Percentiles rank a stretch among this genome's conserved stretches.
Evolutionary conservation across 2,329 filamentous ascomycete species (phyloP).

Genomic region (Xylariaceae sp.): DNA sequence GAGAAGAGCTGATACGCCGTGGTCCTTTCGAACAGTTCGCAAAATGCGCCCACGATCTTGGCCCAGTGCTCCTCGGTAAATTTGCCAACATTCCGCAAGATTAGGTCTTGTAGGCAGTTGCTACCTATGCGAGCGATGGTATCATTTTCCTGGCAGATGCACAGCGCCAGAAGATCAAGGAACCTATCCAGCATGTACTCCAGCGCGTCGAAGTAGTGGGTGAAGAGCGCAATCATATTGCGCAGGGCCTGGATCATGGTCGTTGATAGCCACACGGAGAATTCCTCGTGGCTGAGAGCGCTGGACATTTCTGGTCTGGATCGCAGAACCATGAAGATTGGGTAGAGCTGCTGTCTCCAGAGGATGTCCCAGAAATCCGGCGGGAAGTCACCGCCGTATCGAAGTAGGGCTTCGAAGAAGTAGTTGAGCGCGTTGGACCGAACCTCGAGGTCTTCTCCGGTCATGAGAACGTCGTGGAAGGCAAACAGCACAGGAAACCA

Average conservation of each 20-base stretch:
- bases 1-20: slow-evolving; percentile 95
- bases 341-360: slow-evolving; percentile 93
- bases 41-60: slow-evolving; percentile 92
- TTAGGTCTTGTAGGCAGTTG: slow-evolving; percentile 94
- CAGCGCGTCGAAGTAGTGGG: slow-evolving; percentile 92
- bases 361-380: slow-evolving; percentile 97
- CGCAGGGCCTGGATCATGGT: slow-evolving; percentile 98
- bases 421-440: slow-evolving; percentile 87
- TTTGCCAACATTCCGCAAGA: slow-evolving; percentile 92
- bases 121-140: slow-evolving; percentile 96
- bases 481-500: slow-evolving; percentile 99
- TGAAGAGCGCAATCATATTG: slow-evolving; percentile 98
- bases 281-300: slow-evolving; percentile 88
- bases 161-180: slow-evolving; percentile 85
- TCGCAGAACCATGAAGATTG: slow-evolving; percentile 96
- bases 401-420: slow-evolving; percentile 88
- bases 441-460: slow-evolving; percentile 94
- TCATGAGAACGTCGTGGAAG: slow-evolving; percentile 99
- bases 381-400: slow-evolving; percentile 86
- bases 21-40: slow-evolving; percentile 88
- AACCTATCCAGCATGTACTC: slow-evolving; percentile 99
- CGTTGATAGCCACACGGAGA: slow-evolving; percentile 97
- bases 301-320: slow-evolving; percentile 96
- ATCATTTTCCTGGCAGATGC: slow-evolving; percentile 98
- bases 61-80: slow-evolving; percentile 85